phyloP scores from a whole-genome alignment of 768 basidiomycete species.

The Hydnomerulius pinastri region DNA sequence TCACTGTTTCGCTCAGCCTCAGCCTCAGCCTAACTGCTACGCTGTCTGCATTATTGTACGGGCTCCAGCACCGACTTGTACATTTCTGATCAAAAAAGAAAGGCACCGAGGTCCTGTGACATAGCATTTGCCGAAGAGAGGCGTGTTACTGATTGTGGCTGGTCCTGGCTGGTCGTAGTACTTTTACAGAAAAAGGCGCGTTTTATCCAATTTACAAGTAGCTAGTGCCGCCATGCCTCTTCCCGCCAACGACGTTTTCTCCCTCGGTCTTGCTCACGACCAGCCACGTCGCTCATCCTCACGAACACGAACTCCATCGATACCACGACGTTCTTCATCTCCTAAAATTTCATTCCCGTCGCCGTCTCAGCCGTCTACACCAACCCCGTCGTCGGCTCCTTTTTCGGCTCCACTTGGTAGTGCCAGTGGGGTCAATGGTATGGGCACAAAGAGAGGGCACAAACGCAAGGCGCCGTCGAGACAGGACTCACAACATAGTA shows the following conservation, averaged over 20 bases:
- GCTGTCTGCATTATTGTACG: too few species aligned
- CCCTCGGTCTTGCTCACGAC: constrained; percentile 38
- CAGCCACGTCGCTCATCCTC: constrained; percentile 31
- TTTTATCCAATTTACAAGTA: too few species aligned
- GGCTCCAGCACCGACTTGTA: too few species aligned
- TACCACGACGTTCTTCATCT: constrained; percentile 47
- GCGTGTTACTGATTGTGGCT: background rate
- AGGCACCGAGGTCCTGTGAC: background rate
- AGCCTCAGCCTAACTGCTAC: too few species aligned
- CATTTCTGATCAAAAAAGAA: too few species aligned
- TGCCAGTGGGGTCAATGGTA: constrained; percentile 37
- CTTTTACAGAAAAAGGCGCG: background rate
- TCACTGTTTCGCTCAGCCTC: too few species aligned
- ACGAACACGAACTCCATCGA: constrained; percentile 22
- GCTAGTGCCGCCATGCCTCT: constrained; percentile 32
- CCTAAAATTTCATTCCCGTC: constrained; percentile 47
- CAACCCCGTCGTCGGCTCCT: background rate
- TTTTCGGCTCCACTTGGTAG: constrained; percentile 17
- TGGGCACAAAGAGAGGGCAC: constrained; percentile 38
- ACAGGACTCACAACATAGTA: constrained; percentile 25
- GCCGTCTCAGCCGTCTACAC: constrained; percentile 19
- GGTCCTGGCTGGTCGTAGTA: background rate
- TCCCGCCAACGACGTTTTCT: constrained; percentile 39
- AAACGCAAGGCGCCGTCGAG: constrained; percentile 22
- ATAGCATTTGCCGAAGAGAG: background rate